These are phyloP conservation scores for Curvularia hawaiiensis DNA, from an alignment of 2,329 filamentous ascomycete genomes.

Conservation along the genomic window DNA sequence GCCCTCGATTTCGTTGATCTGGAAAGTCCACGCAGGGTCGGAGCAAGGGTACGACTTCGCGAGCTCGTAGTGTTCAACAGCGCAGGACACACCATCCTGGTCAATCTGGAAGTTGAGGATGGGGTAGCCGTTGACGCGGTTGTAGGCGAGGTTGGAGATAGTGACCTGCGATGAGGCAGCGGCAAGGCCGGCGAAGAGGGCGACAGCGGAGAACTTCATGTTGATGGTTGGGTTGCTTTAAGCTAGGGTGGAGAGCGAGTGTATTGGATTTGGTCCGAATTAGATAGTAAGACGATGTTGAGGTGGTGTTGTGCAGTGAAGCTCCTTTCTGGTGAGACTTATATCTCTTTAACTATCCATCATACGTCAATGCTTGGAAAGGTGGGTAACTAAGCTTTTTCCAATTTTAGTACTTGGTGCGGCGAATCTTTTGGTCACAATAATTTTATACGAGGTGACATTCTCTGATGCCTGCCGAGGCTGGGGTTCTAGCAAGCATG, in stretches of 20 bases:
- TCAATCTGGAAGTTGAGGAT: background rate
- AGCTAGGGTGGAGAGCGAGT: background rate
- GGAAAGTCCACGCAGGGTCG: background rate
- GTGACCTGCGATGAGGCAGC: background rate
- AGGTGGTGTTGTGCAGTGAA: background rate
- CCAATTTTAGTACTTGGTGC: background rate
- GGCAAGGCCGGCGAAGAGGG: slow-evolving; percentile 7
- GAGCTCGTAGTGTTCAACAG: background rate
- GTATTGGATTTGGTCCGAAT: background rate
- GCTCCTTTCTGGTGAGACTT: background rate
- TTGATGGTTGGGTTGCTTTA: background rate
- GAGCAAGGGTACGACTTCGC: background rate
- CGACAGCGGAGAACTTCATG: slow-evolving; percentile 2
- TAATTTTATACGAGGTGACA: slow-evolving; percentile 1
- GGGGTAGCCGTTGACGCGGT: slow-evolving; percentile 3
- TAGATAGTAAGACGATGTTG: background rate
- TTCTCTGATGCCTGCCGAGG: background rate
- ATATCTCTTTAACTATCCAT: background rate
- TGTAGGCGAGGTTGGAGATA: background rate
- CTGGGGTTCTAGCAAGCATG: background rate
- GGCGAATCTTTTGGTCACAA: background rate
- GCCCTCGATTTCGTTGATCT: background rate
- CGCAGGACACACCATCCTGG: background rate
- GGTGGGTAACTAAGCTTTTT: background rate
- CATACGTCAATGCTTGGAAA: background rate